These are phyloP conservation scores for Botrytis elliptica DNA, from an alignment of 2,329 filamentous ascomycete genomes.

Conservation along the genomic window DNA sequence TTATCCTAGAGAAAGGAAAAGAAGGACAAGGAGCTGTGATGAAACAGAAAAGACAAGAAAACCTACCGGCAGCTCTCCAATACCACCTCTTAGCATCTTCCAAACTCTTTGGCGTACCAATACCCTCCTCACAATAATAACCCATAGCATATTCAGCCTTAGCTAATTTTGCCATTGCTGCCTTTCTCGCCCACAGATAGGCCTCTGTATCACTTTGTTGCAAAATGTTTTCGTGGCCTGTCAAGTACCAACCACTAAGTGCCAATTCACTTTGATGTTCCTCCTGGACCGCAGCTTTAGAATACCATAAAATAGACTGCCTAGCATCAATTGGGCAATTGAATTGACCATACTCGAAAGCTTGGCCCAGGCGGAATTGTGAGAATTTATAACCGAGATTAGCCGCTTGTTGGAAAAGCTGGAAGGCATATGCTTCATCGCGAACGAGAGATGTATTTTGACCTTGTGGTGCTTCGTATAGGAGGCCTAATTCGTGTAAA, in stretches of 20 bases:
- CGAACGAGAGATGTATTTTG: conserved; percentile 70
- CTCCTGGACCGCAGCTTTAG: conserved; percentile 82
- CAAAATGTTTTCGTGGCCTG: conserved; percentile 81
- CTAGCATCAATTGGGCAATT: conserved; percentile 80
- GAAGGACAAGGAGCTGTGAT: not conserved
- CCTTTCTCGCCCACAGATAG: conserved; percentile 95
- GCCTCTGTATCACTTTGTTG: conserved; percentile 93
- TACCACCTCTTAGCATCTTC: conserved; percentile 99
- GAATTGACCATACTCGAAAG: conserved; percentile 85
- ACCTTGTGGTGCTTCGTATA: conserved; percentile 54
- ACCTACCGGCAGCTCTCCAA: conserved; percentile 92
- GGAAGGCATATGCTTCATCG: conserved; percentile 78
- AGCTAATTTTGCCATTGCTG: conserved; percentile 78
- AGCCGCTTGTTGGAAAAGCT: conserved; percentile 80
- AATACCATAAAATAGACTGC: conserved; percentile 91
- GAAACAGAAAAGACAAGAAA: conserved; percentile 15
- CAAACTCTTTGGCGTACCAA: conserved; percentile 79
- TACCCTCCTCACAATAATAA: conserved; percentile 94
- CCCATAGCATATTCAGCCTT: conserved; percentile 99
- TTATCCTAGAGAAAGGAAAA: too few species aligned
- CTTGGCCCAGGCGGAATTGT: conserved; percentile 83
- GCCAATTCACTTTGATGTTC: conserved; percentile 91
- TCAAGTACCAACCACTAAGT: conserved; percentile 90
- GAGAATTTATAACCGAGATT: conserved; percentile 93
- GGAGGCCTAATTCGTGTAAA: conserved; percentile 77